Evolutionary conservation across 108 stramenopile genomes (phyloP).

Genomic region (Cyclotella choctawhatcheeana): DNA sequence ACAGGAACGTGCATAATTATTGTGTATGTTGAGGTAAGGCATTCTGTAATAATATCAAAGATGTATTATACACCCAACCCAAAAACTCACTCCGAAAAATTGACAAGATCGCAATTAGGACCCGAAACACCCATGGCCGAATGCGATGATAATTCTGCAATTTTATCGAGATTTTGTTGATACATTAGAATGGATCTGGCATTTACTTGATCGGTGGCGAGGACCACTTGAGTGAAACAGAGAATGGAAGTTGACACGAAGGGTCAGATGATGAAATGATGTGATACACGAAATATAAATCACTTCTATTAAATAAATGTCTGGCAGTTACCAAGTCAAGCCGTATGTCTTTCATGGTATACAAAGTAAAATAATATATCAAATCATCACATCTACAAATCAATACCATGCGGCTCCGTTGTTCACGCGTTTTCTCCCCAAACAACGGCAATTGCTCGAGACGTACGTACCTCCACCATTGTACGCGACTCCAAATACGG

Average conservation of each 20-base stretch:
- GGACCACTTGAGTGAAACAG: conserved; percentile 56
- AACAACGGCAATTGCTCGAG: not conserved
- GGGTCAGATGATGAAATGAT: not conserved
- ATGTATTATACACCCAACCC: no score
- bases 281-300: no score
- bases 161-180: conserved; percentile 90
- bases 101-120: conserved; percentile 87
- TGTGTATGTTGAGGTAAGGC: no score
- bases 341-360: no score
- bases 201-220: conserved; percentile 90
- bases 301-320: no score
- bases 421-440: not conserved
- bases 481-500: conserved; percentile 83
- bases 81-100: conserved; percentile 92
- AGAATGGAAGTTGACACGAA: not conserved
- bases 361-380: no score
- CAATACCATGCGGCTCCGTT: not conserved
- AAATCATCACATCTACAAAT: not conserved
- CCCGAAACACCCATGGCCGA: conserved; percentile 90
- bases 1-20: no score
- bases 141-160: conserved; percentile 72
- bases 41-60: no score
- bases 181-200: conserved; percentile 88
- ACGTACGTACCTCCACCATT: conserved; percentile 80
- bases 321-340: no score